Percentiles rank a stretch among this genome's conserved stretches.
These are phyloP conservation scores for Phaeosphaeriaceae sp. DNA, from an alignment of 2,329 filamentous ascomycete genomes.

Conservation along the genomic window DNA sequence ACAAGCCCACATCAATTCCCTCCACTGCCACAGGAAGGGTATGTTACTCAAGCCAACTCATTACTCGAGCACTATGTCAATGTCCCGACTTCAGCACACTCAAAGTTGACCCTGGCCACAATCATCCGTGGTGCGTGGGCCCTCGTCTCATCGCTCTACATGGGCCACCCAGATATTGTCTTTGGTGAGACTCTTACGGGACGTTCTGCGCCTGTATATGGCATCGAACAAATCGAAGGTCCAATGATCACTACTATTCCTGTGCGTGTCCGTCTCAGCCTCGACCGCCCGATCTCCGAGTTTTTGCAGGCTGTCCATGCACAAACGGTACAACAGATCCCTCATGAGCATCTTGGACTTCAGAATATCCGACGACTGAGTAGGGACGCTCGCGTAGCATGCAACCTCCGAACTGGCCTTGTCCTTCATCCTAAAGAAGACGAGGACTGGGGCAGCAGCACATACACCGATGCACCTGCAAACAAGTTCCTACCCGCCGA, in stretches of 20 bases:
- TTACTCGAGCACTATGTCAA: conserved; percentile 57
- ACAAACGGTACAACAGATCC: conserved; percentile 63
- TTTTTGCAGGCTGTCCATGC: conserved; percentile 65
- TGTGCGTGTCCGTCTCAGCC: conserved; percentile 57
- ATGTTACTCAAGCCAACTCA: conserved; percentile 58
- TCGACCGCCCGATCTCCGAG: conserved; percentile 53
- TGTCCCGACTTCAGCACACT: conserved; percentile 37
- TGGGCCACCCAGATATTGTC: conserved; percentile 59
- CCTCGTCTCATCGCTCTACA: conserved; percentile 62
- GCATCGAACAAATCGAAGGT: conserved; percentile 62
- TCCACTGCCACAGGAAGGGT: conserved; percentile 53
- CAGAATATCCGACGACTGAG: conserved; percentile 62
- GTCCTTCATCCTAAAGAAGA: conserved; percentile 48
- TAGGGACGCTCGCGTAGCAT: conserved; percentile 42
- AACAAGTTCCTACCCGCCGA: conserved; percentile 62
- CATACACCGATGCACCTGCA: conserved; percentile 48
- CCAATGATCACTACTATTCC: conserved; percentile 68
- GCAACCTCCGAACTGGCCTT: conserved; percentile 44
- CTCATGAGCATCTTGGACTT: conserved; percentile 68
- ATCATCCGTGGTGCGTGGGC: conserved; percentile 67
- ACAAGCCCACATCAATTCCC: conserved; percentile 59
- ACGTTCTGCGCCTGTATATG: conserved; percentile 55
- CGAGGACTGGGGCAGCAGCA: conserved; percentile 22
- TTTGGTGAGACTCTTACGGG: conserved; percentile 68
- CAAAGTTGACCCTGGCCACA: conserved; percentile 56